Evolutionary conservation across 2,329 filamentous ascomycete species (phyloP), one percentile per base, ranked within the genome.

Genomic region (Neurospora crassa): DNA sequence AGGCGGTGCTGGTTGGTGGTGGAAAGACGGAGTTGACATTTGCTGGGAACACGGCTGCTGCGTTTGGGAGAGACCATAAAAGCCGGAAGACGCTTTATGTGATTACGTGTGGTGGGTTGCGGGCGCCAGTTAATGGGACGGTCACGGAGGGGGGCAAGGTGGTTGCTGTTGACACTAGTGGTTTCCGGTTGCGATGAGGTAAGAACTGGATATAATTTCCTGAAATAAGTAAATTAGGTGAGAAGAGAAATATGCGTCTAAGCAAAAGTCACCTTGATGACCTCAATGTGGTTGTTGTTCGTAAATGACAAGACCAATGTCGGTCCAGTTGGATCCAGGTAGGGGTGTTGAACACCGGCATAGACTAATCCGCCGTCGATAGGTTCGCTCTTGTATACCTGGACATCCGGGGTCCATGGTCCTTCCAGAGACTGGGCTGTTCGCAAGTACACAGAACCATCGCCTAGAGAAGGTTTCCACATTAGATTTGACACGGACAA

Each of bases 221-320:
- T 4, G 8, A 20, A 53, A 24, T 2, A 53, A 53, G 45, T 53
- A 14, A 14, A 5, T n/a, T n/a, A 53, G 0, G 3, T 12, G 45
- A 53, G 12, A 53, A 53, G 37, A 16, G 76, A 37, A n/a, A 67
- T 29, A 29, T 20, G 63, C 37, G 24, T 29, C 29, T 68, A 69
- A 40, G 40, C 37, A 40, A 81, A 81, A 0, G 76, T 73, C 8
- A 77, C 79, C 68, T 76, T 80, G 59, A 82, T 77, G 0, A 82
- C 75, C 69, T 82, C 78, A 8, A 80, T 81, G 47, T 78, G 77
- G 68, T 82, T 82, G 40, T 81, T 79, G 70, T 82, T 83, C 1
- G 80, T 83, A 43, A 78, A 83, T 0, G 80, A 81, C 67, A 82
- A 76, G 0, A 79, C 80, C 70, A 82, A 63, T 0, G 80, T 82